These are phyloP conservation scores for Pythium myriotylum DNA, from an alignment of 352 stramenopile species.

Conservation along the genomic window DNA sequence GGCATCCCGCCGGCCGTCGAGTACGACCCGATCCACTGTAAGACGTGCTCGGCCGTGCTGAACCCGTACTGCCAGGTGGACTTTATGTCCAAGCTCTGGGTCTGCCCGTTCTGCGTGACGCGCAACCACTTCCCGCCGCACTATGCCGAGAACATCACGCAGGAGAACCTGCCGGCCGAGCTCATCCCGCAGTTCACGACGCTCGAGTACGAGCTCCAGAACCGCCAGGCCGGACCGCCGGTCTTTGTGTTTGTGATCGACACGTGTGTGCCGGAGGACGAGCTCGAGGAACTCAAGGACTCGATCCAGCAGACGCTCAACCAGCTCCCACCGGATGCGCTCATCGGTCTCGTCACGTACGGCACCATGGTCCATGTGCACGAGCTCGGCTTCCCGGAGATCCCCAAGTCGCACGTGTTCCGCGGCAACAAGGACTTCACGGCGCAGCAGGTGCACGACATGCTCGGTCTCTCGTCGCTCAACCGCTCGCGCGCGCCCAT, in stretches of 20 bases:
- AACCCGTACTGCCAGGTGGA: constrained; percentile 99
- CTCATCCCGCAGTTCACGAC: constrained; percentile 99
- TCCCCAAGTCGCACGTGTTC: constrained; percentile 98
- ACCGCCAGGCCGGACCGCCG: constrained; percentile 91
- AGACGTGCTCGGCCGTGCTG: constrained; percentile 95
- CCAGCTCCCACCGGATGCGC: constrained; percentile 95
- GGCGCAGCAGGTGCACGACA: constrained; percentile 94
- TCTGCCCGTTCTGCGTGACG: constrained; percentile 98
- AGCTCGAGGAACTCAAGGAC: constrained; percentile 98
- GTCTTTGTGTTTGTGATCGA: constrained; percentile 99
- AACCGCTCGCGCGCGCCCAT: constrained; percentile 54
- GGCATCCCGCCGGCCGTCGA: constrained; percentile 91
- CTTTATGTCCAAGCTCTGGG: constrained; percentile 99
- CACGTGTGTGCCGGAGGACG: constrained; percentile 96
- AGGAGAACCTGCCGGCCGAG: constrained; percentile 98
- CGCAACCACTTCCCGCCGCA: constrained; percentile 98
- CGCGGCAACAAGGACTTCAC: constrained; percentile 98
- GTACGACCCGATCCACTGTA: constrained; percentile 99
- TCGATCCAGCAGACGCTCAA: constrained; percentile 98
- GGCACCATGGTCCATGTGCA: constrained; percentile 99
- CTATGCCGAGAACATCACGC: constrained; percentile 96
- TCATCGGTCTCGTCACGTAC: constrained; percentile 99
- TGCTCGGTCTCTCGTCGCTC: constrained; percentile 90
- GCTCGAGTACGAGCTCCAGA: constrained; percentile 98
- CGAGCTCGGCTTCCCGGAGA: constrained; percentile 96